Base-by-base conservation (phyloP, 2,329 filamentous ascomycete species). In the Alternaria sp. region DNA sequence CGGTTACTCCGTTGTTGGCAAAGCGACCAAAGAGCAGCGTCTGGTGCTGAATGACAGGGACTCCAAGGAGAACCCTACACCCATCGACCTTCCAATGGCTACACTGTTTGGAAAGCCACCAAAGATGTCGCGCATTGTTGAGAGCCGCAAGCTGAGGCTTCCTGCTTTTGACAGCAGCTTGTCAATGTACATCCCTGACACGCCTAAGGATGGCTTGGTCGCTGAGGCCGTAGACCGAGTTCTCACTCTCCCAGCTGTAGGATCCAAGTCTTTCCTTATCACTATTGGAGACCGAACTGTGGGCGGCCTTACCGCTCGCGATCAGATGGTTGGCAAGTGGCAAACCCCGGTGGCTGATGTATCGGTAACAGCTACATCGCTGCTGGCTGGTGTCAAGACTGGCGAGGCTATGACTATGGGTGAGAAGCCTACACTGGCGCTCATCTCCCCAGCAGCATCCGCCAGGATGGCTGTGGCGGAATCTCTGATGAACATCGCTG, bases 401-500 rank as follows among this genome's bases (percentile, higher is more conserved):
- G 95, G 95, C 68, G 95, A 98, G 79, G 94, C 94, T n/a, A 97
- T 98, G 92, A 90, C 93, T 1, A 96, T 97, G 91, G 95, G 95
- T 34, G 94, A 97, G 81, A 95, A 92, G 80, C 92, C 94, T 43
- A 91, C 90, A 0, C 82, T 99, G 56, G 95, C 95, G 6, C 85
- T 99, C 22, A 97, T 99, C 60, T 94, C 92, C 5, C 87, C 94
- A 3, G 92, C 89, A 44, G 93, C 95, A 22, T 98, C 95, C 20
- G 94, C 95, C 16, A 89, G 94, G 54, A 99, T 99, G 95, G 93
- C 95, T 2, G 94, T 99, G 60, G 94, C 90, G 1, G 95, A 99
- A 81, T 93, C 92, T 61, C 84, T 99, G 62, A 89, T 97, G 87
- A 99, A 99, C 79, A 84, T 99, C 60, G 93, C 92, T 38, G 95